Conservation (phyloP, 148 eudicot genomes). For the Fallopia convolvulus region DNA sequence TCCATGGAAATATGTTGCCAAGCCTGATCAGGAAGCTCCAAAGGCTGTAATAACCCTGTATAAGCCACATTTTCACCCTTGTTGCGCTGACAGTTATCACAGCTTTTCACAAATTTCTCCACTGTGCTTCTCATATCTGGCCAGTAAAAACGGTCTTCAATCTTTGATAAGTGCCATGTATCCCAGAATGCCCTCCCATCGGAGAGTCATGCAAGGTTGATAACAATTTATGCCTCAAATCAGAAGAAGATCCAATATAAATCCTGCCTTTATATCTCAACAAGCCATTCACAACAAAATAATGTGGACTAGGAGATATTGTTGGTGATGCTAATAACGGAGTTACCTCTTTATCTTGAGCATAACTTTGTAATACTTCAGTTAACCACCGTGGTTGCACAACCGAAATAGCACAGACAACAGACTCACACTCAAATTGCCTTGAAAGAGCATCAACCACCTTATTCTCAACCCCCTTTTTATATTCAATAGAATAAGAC, state of each 20-base stretch:
- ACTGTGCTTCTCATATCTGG: neutral
- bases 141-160: neutral
- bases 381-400: no score
- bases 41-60: neutral
- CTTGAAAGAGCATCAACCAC: neutral
- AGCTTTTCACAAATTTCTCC: neutral
- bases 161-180: neutral
- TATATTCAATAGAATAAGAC: neutral
- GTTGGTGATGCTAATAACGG: no score
- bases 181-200: neutral
- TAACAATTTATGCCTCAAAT: no score
- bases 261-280: neutral
- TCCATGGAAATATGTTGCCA: neutral
- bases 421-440: no score
- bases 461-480: neutral
- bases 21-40: neutral
- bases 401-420: no score
- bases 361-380: no score
- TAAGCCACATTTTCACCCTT: neutral
- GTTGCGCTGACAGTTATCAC: neutral
- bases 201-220: neutral
- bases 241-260: no score
- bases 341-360: no score
- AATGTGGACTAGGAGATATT: no score
- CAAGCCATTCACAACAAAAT: no score